Evolutionary conservation across 352 stramenopile species (phyloP).

Genomic region (Peronosclerospora sorghi): DNA sequence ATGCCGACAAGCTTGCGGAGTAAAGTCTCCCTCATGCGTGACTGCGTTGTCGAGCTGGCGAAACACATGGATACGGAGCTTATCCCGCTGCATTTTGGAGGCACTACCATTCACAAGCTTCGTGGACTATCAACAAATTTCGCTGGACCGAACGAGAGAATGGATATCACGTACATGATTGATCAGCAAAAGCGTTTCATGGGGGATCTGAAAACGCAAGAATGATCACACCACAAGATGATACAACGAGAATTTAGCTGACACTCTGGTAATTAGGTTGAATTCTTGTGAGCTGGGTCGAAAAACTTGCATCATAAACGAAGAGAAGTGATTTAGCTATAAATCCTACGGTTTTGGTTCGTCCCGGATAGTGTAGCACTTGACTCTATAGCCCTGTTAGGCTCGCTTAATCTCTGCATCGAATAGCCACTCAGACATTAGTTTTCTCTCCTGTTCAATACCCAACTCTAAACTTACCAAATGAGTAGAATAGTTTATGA

Average conservation of each 20-base stretch:
- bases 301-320: too few relatives aligned
- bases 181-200: constrained; percentile 41
- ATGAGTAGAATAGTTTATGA: constrained; percentile 66
- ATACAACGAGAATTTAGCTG: too few relatives aligned
- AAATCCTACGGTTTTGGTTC: constrained; percentile 1
- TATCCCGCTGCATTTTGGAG: constrained; percentile 45
- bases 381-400: constrained; percentile 3
- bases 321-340: too few relatives aligned
- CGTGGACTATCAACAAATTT: constrained; percentile 9
- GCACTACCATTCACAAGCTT: constrained; percentile 28
- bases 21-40: constrained; percentile 55
- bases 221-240: too few relatives aligned
- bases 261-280: too few relatives aligned
- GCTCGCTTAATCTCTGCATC: constrained; percentile 47
- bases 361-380: too few relatives aligned
- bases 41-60: constrained; percentile 36
- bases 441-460: neutral
- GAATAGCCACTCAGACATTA: neutral
- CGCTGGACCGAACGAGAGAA: constrained; percentile 14
- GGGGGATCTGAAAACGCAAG: constrained; percentile 20
- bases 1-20: constrained; percentile 33
- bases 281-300: too few relatives aligned
- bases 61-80: constrained; percentile 50
- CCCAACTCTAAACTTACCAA: constrained; percentile 37
- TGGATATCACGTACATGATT: constrained; percentile 53